These are phyloP conservation scores for Botryosphaeria dothidea DNA, from an alignment of 2,329 filamentous ascomycete species.

Conservation along the genomic window DNA sequence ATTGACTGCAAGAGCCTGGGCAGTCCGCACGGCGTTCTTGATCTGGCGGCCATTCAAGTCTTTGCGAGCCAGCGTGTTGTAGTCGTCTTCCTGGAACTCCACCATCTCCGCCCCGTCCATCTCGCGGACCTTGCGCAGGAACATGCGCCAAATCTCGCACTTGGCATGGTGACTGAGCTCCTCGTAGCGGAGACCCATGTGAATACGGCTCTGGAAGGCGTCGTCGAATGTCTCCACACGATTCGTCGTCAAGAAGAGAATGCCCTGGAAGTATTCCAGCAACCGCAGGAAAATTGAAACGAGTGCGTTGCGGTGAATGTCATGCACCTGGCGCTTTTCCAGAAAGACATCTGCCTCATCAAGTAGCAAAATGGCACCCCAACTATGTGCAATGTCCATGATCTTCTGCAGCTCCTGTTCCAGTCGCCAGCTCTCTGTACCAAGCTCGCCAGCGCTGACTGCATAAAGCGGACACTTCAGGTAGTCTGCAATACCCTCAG, in stretches of 20 bases:
- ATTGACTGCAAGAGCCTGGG: conserved; percentile 78
- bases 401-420: conserved; percentile 81
- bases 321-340: conserved; percentile 78
- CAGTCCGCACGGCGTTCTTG: conserved; percentile 84
- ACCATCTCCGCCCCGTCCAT: conserved; percentile 57
- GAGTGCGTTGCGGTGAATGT: conserved; percentile 81
- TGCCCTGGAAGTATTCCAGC: conserved; percentile 90
- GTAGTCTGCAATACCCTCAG: conserved; percentile 81
- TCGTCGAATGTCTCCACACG: conserved; percentile 87
- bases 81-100: conserved; percentile 67
- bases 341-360: conserved; percentile 69
- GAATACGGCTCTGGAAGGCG: conserved; percentile 85
- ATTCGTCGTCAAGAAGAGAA: conserved; percentile 87
- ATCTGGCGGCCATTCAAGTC: conserved; percentile 76
- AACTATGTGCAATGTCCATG: conserved; percentile 80
- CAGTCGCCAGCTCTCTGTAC: conserved; percentile 72
- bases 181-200: conserved; percentile 80
- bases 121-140: conserved; percentile 70
- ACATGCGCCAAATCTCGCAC: conserved; percentile 80
- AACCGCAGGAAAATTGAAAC: conserved; percentile 85
- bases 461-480: conserved; percentile 81
- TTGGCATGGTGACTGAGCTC: conserved; percentile 71
- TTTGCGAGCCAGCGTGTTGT: conserved; percentile 65
- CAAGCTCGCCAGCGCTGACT: conserved; percentile 79
- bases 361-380: conserved; percentile 81